These are phyloP conservation scores for Buxus sempervirens DNA, from an alignment of 164 flowering plant species.

Conservation along the genomic window DNA sequence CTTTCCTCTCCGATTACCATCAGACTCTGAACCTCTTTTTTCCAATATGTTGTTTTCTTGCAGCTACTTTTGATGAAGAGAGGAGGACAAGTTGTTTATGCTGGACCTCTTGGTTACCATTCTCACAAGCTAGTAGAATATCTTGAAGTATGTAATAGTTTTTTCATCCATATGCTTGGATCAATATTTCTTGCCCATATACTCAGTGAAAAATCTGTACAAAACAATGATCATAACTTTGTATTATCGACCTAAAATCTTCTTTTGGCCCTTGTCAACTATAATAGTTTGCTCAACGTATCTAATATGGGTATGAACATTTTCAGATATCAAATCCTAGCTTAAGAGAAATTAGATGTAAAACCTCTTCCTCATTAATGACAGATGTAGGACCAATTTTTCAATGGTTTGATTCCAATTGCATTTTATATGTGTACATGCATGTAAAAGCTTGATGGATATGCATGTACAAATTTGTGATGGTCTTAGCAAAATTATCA, in stretches of 20 bases:
- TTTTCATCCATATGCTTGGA: background rate
- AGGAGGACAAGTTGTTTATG: conserved; percentile 79
- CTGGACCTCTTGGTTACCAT: conserved; percentile 61
- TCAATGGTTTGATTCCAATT: no score
- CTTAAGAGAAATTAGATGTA: no score
- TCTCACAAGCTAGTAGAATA: conserved; percentile 69
- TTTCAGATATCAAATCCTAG: no score
- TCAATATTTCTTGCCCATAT: background rate
- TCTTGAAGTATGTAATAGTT: conserved; percentile 55
- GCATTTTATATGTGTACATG: no score
- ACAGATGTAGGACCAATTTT: no score
- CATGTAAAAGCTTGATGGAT: no score
- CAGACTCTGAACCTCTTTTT: background rate
- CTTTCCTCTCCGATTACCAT: background rate
- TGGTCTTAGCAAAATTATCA: background rate
- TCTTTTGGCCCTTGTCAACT: no score
- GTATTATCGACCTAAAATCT: no score
- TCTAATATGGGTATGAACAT: no score
- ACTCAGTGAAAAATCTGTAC: no score
- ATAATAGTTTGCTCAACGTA: no score
- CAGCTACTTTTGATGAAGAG: conserved; percentile 83
- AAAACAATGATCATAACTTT: background rate
- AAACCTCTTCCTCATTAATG: no score
- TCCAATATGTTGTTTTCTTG: conserved; percentile 4
- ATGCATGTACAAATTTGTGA: background rate